phyloP scores from a whole-genome alignment of 2,329 filamentous ascomycete species.

The Colletotrichum filicis region DNA sequence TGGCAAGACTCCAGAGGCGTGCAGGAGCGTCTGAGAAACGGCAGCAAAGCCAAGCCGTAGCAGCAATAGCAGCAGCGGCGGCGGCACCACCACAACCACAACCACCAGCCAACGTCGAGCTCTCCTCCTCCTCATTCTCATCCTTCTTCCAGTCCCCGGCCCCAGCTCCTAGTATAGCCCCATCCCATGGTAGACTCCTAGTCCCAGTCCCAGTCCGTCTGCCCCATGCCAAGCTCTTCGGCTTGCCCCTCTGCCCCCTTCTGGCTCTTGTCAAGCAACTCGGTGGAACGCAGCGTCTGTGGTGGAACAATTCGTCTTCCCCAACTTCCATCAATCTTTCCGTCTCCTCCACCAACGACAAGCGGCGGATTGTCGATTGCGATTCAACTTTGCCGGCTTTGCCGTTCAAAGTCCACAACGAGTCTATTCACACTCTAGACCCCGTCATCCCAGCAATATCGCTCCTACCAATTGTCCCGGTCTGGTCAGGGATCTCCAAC shows the following conservation, averaged over 20 bases:
- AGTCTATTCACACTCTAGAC: slow-evolving; percentile 13
- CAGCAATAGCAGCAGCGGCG: background rate
- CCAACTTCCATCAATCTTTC: slow-evolving; percentile 34
- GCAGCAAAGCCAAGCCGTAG: background rate
- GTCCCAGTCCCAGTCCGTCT: slow-evolving; percentile 14
- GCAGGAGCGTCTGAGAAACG: background rate
- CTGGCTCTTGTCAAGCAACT: slow-evolving; percentile 28
- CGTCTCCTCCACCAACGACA: slow-evolving; percentile 38
- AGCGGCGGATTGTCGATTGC: slow-evolving; percentile 21
- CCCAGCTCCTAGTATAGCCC: background rate
- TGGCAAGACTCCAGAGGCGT: slow-evolving; percentile 14
- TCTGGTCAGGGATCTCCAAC: slow-evolving; percentile 24
- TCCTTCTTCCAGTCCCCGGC: background rate
- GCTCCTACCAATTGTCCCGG: slow-evolving; percentile 26
- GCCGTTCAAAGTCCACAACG: slow-evolving; percentile 25
- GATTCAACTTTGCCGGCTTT: slow-evolving; percentile 15
- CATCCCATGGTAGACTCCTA: background rate
- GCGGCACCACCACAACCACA: background rate
- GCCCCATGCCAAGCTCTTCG: slow-evolving; percentile 34
- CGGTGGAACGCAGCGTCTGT: slow-evolving; percentile 35
- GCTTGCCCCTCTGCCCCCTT: slow-evolving; percentile 27
- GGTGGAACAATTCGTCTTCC: slow-evolving; percentile 37
- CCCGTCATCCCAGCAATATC: slow-evolving; percentile 24
- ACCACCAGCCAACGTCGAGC: background rate
- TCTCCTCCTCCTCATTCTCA: background rate